Conservation (phyloP, 371 early-diverging fungal species). For the Mortierella sp. region DNA sequence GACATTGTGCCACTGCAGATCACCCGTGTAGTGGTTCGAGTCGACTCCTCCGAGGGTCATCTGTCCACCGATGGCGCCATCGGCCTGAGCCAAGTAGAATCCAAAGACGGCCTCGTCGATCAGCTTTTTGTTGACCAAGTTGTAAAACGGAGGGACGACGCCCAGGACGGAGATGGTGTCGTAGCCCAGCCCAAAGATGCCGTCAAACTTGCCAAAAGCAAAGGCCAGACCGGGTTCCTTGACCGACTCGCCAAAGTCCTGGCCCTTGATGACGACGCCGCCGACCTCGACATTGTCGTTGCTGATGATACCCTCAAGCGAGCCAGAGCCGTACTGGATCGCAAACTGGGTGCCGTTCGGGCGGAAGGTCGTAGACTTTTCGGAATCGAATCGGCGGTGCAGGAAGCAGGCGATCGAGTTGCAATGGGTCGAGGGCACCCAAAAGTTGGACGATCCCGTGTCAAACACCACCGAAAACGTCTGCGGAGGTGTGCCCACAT, state of each 20-base stretch:
- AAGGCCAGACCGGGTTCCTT: slow-evolving; percentile 93
- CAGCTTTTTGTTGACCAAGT: slow-evolving; percentile 83
- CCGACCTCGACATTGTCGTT: slow-evolving; percentile 83
- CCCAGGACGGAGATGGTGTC: slow-evolving; percentile 89
- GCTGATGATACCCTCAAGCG: slow-evolving; percentile 92
- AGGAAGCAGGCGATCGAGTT: slow-evolving; percentile 94
- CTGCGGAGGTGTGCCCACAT: slow-evolving; percentile 89
- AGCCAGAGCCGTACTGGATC: slow-evolving; percentile 93
- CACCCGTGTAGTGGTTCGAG: slow-evolving; percentile 77
- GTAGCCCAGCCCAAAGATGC: slow-evolving; percentile 93
- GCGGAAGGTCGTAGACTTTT: slow-evolving; percentile 75
- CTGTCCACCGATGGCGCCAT: slow-evolving; percentile 80
- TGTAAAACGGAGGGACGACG: slow-evolving; percentile 93
- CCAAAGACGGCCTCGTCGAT: slow-evolving; percentile 87
- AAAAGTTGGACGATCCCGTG: slow-evolving; percentile 95
- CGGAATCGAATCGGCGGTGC: slow-evolving; percentile 87
- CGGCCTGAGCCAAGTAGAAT: slow-evolving; percentile 80
- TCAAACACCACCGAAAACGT: slow-evolving; percentile 94
- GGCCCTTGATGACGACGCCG: slow-evolving; percentile 69
- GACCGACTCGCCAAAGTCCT: slow-evolving; percentile 92
- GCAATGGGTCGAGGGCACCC: slow-evolving; percentile 98
- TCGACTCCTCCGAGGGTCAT: slow-evolving; percentile 89
- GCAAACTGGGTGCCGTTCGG: slow-evolving; percentile 93
- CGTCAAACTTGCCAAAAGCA: slow-evolving; percentile 93
- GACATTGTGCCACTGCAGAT: slow-evolving; percentile 85